Evolutionary conservation across 495 filamentous ascomycete genomes (phyloP), one percentile per base, ranked within the genome.

Genomic region (Neurospora sp.): DNA sequence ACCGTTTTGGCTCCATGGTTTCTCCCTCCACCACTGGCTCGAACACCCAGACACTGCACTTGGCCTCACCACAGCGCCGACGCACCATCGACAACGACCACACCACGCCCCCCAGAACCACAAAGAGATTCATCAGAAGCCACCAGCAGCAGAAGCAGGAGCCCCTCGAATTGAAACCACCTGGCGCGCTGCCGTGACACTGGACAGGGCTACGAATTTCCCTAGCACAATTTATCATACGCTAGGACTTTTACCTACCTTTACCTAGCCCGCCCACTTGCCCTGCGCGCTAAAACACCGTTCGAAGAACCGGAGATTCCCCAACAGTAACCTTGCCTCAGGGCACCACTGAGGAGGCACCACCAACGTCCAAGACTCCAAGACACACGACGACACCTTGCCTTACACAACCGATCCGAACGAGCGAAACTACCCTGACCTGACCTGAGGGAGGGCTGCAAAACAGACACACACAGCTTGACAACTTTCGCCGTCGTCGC

Each of bases 161-260:
- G 73, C 73, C 73, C 62, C 44, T 69, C 72, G 69, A 72, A 62
- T 74, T 75, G 74, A 75, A 75, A 75, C 54, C 54, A 62, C 54
- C 54, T 62, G 54, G 54, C 54, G 16, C 54, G 54, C 54, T 35
- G 54, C 54, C 23, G 54, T 62, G 54, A 62, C 23, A 62, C 12
- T 62, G 54, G 23, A 31, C 23, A 62, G 27, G 14, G 54, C 54
- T 54, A 54, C 46, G n/a, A 12, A 54, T 54, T 31, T 16, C 12
- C 23, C 20, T 62, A 62, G 54, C 54, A 62, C 39, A 35, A 23
- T 70, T 38, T 20, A 40, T 39, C 70, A 71, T 18, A 71, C 40
- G 70, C 54, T 35, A 62, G 27, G 14, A 62, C 54, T 35, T 18
- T 62, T 35, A 66, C 54, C 27, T 66, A 16, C 54, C 27, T 66